Evolutionary conservation across 1,284 basidiomycete genomes (phyloP).

Genomic region (Rhodotorula sp.): DNA sequence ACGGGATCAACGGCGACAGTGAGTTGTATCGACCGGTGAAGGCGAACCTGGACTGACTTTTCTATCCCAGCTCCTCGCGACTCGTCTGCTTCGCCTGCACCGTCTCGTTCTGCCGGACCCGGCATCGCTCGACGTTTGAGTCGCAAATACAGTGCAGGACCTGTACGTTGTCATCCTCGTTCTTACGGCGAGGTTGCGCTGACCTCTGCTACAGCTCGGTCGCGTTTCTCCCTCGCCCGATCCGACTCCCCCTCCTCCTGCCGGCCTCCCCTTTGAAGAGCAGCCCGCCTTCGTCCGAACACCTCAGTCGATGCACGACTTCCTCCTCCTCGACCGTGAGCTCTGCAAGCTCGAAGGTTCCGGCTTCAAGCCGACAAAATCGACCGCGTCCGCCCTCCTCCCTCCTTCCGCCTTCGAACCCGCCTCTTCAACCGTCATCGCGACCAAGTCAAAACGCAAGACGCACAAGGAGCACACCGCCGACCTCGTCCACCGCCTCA

Average conservation of each 20-base stretch:
- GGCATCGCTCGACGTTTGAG: slow-evolving; percentile 3
- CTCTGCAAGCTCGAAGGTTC: slow-evolving; percentile 27
- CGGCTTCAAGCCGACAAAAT: slow-evolving; percentile 16
- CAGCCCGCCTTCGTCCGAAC: slow-evolving; percentile 71
- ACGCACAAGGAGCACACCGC: slow-evolving; percentile 2
- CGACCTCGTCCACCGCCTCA: slow-evolving; percentile 24
- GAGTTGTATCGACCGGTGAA: background rate
- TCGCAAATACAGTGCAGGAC: slow-evolving; percentile 22
- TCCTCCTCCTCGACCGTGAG: slow-evolving; percentile 34
- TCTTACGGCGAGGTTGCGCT: background rate
- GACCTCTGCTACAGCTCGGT: slow-evolving; percentile 2
- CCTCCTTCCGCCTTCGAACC: slow-evolving; percentile 14
- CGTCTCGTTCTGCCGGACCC: slow-evolving; percentile 11
- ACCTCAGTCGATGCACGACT: slow-evolving; percentile 62
- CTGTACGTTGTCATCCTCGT: background rate
- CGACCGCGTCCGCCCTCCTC: slow-evolving; percentile 11
- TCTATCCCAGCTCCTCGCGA: slow-evolving; percentile 19
- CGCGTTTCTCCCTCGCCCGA: slow-evolving; percentile 14
- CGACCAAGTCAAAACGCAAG: background rate
- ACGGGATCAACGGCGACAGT: slow-evolving; percentile 30
- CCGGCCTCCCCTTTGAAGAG: slow-evolving; percentile 46
- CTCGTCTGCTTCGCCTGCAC: slow-evolving; percentile 27
- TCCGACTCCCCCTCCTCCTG: slow-evolving; percentile 2
- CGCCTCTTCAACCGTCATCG: background rate
- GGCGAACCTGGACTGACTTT: background rate